A percentile compares a stretch with the other conserved stretches of the same genome.
Evolutionary conservation across 176 grass and related monocot genomes (phyloP).

Genomic region (Ampelocalamus luodianensis): DNA sequence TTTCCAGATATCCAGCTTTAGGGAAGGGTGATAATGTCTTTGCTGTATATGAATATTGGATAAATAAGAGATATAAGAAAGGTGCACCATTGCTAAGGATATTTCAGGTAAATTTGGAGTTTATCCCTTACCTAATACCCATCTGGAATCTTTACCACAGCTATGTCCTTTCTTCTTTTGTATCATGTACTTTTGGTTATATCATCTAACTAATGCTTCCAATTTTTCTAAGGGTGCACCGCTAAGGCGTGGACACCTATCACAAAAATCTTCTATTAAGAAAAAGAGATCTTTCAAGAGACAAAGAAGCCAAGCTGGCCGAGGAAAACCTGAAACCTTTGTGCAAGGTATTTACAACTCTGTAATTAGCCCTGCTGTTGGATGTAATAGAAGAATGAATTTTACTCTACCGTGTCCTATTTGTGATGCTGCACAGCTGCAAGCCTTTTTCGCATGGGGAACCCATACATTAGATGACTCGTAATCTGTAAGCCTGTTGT

Average conservation of each 20-base stretch:
- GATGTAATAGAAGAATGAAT: neutral
- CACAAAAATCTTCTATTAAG: constrained; percentile 67
- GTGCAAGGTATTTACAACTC: constrained; percentile 59
- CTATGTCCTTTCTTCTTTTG: neutral
- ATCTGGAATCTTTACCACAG: neutral
- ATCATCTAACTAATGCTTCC: constrained; percentile 33
- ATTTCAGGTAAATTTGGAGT: constrained; percentile 74
- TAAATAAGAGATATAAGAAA: constrained; percentile 63
- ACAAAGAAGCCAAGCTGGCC: constrained; percentile 64
- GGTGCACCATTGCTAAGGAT: constrained; percentile 60
- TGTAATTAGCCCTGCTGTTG: neutral
- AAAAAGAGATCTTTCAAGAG: constrained; percentile 88
- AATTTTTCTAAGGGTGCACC: constrained; percentile 49
- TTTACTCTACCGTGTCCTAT: neutral
- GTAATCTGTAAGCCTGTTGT: neutral
- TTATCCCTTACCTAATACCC: constrained; percentile 9
- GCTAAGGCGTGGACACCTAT: constrained; percentile 46
- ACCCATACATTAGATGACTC: neutral
- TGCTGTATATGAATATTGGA: constrained; percentile 75
- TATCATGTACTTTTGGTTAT: neutral
- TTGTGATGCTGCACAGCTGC: neutral
- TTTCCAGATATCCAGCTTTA: constrained; percentile 61
- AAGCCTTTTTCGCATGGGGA: neutral
- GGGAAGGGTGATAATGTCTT: constrained; percentile 49
- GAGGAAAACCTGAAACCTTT: constrained; percentile 57